Percentiles rank a stretch among this genome's conserved stretches.
Evolutionary conservation across 805 yeast genomes (phyloP).

Genomic region (Candida broadrunensis): DNA sequence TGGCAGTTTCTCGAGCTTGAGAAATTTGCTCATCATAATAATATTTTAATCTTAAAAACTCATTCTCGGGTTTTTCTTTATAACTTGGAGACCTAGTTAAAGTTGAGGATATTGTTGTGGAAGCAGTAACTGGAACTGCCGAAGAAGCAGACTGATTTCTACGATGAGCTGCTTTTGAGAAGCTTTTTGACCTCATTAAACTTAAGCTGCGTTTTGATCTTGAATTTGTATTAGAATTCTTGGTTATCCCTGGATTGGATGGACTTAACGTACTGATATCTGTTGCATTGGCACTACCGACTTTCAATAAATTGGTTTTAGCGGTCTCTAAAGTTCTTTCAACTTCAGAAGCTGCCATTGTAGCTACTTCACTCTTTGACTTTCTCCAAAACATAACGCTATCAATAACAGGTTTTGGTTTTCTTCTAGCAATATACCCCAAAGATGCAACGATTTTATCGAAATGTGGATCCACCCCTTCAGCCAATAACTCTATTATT

Average conservation of each 20-base stretch:
- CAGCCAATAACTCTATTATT: slow-evolving; percentile 71
- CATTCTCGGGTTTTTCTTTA: slow-evolving; percentile 9
- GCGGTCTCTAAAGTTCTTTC: slow-evolving; percentile 15
- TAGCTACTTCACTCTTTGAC: slow-evolving; percentile 82
- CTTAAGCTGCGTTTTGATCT: slow-evolving; percentile 39
- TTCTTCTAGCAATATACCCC: slow-evolving; percentile 85
- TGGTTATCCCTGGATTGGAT: slow-evolving; percentile 11
- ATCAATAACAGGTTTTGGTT: slow-evolving; percentile 95
- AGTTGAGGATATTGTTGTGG: slow-evolving; percentile 1
- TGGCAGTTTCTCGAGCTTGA: slow-evolving; percentile 61
- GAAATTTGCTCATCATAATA: slow-evolving; percentile 30
- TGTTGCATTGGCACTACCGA: slow-evolving; percentile 4
- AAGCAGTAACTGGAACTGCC: slow-evolving; percentile 9
- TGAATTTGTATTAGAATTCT: slow-evolving; percentile 8
- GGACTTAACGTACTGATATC: slow-evolving; percentile 4
- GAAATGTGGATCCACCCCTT: slow-evolving; percentile 82
- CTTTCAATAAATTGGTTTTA: slow-evolving; percentile 36
- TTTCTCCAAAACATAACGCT: slow-evolving; percentile 98
- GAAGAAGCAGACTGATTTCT: slow-evolving; percentile 51
- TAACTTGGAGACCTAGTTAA: neutral
- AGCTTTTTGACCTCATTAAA: slow-evolving; percentile 38
- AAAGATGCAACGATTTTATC: slow-evolving; percentile 82
- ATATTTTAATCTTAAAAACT: slow-evolving; percentile 17
- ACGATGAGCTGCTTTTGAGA: slow-evolving; percentile 39
- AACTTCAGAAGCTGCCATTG: slow-evolving; percentile 40